phyloP scores from a whole-genome alignment of 2,329 filamentous ascomycete species.

The Fusarium coffeatum region DNA sequence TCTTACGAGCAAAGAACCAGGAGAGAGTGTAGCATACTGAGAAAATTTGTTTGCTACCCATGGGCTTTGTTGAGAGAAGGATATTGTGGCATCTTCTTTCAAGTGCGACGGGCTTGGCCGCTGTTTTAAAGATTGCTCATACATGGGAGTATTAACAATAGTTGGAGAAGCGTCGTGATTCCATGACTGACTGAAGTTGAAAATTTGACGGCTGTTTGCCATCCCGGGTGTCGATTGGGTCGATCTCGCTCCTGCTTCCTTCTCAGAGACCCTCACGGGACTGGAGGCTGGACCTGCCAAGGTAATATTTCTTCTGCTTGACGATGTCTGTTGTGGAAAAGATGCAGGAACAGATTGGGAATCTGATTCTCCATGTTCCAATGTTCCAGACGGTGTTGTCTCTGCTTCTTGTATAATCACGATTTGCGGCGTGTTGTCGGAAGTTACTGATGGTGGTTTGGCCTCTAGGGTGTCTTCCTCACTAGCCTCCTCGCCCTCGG shows the following conservation, averaged over 20 bases:
- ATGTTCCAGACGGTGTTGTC: background rate
- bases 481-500: no score
- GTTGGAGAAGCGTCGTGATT: background rate
- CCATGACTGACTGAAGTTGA: background rate
- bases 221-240: background rate
- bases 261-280: background rate
- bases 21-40: slow-evolving; percentile 30
- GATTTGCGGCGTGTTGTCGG: background rate
- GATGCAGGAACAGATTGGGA: slow-evolving; percentile 12
- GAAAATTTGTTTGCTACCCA: slow-evolving; percentile 40
- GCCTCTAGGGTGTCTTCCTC: background rate
- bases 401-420: background rate
- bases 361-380: background rate
- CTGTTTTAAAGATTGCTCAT: background rate
- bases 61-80: slow-evolving; percentile 44
- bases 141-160: background rate
- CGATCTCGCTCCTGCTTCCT: background rate
- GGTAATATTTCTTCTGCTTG: background rate
- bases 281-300: background rate
- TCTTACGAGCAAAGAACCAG: background rate
- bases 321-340: background rate
- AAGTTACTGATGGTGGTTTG: background rate
- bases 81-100: slow-evolving; percentile 14
- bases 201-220: background rate
- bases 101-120: background rate